These are phyloP conservation scores for Boletus tylopilopsis DNA, from an alignment of 768 basidiomycete species.

Conservation along the genomic window DNA sequence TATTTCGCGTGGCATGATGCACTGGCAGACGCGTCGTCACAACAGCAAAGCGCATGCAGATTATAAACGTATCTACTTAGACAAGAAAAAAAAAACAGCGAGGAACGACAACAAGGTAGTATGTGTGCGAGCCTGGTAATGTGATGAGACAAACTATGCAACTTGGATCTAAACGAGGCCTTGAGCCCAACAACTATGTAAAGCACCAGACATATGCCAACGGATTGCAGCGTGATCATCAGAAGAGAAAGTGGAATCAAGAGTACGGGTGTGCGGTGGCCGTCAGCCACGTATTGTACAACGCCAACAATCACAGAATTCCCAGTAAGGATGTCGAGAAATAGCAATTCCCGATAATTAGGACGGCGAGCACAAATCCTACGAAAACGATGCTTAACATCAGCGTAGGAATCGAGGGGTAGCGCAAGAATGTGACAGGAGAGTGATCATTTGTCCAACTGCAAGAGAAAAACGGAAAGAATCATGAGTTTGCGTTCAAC, in stretches of 20 bases:
- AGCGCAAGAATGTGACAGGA: conserved; percentile 14
- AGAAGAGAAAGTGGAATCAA: conserved; percentile 10
- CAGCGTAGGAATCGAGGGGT: conserved; percentile 18
- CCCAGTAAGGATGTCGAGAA: conserved; percentile 12
- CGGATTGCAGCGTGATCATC: conserved; percentile 13
- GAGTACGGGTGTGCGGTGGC: conserved; percentile 16
- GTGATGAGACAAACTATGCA: conserved; percentile 16
- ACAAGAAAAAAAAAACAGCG: conserved; percentile 7
- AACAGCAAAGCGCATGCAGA: conserved; percentile 20
- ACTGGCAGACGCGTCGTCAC: conserved; percentile 4
- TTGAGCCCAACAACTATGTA: conserved; percentile 34
- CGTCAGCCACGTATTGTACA: conserved; percentile 29
- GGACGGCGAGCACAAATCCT: conserved; percentile 2
- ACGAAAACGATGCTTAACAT: conserved; percentile 25
- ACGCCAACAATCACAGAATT: conserved; percentile 13
- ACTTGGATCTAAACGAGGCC: conserved; percentile 30
- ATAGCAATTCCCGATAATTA: conserved; percentile 8
- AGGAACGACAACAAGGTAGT: conserved; percentile 19
- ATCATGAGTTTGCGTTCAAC: conserved; percentile 8
- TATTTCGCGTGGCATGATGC: conserved; percentile 76
- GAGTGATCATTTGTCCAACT: conserved; percentile 9
- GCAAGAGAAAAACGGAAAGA: conserved; percentile 10
- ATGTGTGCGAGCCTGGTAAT: conserved; percentile 22
- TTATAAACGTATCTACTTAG: conserved; percentile 17
- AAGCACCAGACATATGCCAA: conserved; percentile 15